Evolutionary conservation across 805 yeast genomes (phyloP), one percentile per base, ranked within the genome.

Genomic region (Yamadazyma paraphyllophila): DNA sequence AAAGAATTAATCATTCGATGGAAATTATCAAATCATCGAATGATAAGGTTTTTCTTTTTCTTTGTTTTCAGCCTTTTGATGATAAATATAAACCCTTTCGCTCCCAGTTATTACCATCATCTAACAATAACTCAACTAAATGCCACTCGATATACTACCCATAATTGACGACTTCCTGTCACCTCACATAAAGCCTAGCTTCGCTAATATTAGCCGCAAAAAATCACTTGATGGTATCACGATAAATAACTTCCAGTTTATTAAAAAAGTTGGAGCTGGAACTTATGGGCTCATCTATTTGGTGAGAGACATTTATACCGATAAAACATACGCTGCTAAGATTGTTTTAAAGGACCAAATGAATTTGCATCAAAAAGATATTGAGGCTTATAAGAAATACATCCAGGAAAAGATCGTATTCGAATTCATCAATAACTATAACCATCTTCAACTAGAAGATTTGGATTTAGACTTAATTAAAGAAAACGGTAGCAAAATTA

Each of bases 241-340:
- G 2, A 15, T 43, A 29, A 46, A 42, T 25, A 66, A 69, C 20
- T 69, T 68, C 51, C 68, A 66, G 46, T 64, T 79, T 55, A 69
- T 73, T 47, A 68, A 65, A 48, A 76, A 79, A 53, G 76, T 85
- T 9, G 96, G 96, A 7, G 78, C 92, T 0, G 97, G 97, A 24
- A 90, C 96, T 16, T 89, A 83, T 57, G 96, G 96, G 4, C 71
- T 85, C 27, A 92, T 89, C 7, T 88, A 85, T 67, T 71, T 79
- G 13, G 90, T 88, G 2, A 63, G 74, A 47, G 85, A 88, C 58
- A 52, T 73, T 15, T 57, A 54, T 36, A 74, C 84, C 0, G 73
- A 76, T 13, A 63, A 70, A 39, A 65, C 69, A 15, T 82, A 71
- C 55, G 96, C 96, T 2, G 79, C 90, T 49, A 89, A 89, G 60